Base-by-base conservation (phyloP, 106 monocot species). In the Triglochin maritima region DNA sequence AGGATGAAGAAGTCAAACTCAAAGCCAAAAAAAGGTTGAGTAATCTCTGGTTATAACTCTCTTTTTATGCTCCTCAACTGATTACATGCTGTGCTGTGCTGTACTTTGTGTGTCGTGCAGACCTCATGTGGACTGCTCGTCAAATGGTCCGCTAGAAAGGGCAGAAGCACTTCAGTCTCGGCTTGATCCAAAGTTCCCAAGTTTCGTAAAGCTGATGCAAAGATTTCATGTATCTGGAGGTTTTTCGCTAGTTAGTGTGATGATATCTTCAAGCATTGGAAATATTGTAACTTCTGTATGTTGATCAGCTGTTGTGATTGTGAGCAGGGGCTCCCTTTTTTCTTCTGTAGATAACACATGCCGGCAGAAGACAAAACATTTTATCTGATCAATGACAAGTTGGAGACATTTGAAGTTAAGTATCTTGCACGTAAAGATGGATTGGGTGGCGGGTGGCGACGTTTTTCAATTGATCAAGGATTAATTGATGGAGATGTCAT, bases 151-250 rank as follows among this genome's bases (percentile, higher is more conserved):
- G 75, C 75, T n/a, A 68, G 3, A 44, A 43, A 62, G 17, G 46
- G 75, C 69, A 1, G 46, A 54, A 5, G 68, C 41, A 16, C 12
- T 76, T 13, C 51, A 76, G 11, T 50, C 49, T 11, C 14, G 48
- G 44, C 45, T 76, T 16, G 68, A 45, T 4, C 12, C 44, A 6
- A 45, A 60, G 52, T 69, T 54, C 41, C 68, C 69, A 8, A 76
- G 41, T 55, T 76, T 76, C 46, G 16, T 76, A 3, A 76, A 76
- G 75, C 62, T 51, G 52, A 76, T 76, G 75, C 13, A 51, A 10
- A 60, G 68, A 47, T 76, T 68, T 14, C 75, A 76, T 62, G 69
- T 69, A 2, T 68, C 75, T 54, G 75, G 75, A 9, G 69, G 75
- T 29, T 76, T 76, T 62, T 76, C 68, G 75, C 61, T 76, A 62